Evolutionary conservation across 768 basidiomycete genomes (phyloP), one percentile per base, ranked within the genome.

Genomic region (Russula sp.): DNA sequence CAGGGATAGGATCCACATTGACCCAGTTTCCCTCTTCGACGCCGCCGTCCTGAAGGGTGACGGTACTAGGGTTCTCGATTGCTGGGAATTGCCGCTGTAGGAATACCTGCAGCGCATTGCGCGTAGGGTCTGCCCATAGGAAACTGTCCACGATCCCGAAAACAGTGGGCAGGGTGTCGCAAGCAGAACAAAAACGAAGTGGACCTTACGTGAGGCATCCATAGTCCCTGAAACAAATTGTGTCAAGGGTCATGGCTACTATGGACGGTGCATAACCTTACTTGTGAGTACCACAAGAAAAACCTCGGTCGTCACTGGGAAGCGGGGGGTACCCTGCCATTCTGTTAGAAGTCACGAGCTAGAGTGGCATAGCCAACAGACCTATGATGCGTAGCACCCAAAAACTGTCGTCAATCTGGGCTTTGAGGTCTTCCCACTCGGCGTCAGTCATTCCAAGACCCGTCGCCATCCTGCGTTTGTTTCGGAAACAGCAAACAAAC

Each of bases 201-300:
- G 24, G 6, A 44, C 70, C 83, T 71, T 75, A 92, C 87, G 94
- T 95, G 67, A 92, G 73, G 75, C 92, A 94, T 28, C 94, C 94
- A 70, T 96, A 97, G 73, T 96, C 94, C 72, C 89, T 90, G 73
- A 34, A 52, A 58, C 44, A 10, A 7, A 55, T 44, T 11, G 44
- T 14, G 32, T 60, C 30, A 64, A 40, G 24, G 26, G 16, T 68
- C 14, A 22, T 24, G 28, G n/a, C 13, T 10, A 26, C 20, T 8
- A n/a, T 22, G 9, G 30, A 59, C 22, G 36, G 14, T 53, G 49
- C 36, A 46, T 38, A 57, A 44, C 34, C 72, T 68, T 71, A 92
- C 92, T 88, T 93, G 76, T 97, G 94, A 28, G 89, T 90, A 30
- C 94, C 94, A 70, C 94, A 96, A 18, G 91, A 93, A 72, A 90